Evolutionary conservation across 2,329 filamentous ascomycete genomes (phyloP).

Genomic region (Madurella mycetomatis): DNA sequence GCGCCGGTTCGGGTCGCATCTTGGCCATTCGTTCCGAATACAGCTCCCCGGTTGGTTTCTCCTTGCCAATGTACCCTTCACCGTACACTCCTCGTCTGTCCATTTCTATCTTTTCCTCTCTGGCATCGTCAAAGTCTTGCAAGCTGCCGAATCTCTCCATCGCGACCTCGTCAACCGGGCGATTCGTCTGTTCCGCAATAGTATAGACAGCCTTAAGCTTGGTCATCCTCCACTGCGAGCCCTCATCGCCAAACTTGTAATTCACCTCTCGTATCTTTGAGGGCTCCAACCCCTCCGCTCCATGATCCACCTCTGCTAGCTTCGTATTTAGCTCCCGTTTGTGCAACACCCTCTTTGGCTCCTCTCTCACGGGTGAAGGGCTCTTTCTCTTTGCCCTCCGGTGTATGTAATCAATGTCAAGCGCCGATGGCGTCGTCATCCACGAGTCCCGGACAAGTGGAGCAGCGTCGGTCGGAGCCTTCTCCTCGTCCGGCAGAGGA

Average conservation of each 20-base stretch:
- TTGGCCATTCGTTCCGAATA: constrained; percentile 70
- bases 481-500: constrained; percentile 49
- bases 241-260: constrained; percentile 85
- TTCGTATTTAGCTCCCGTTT: constrained; percentile 72
- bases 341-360: constrained; percentile 69
- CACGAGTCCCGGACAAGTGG: constrained; percentile 72
- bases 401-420: constrained; percentile 81
- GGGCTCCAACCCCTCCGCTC: constrained; percentile 51
- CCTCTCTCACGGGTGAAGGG: constrained; percentile 50
- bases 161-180: constrained; percentile 76
- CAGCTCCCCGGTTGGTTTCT: constrained; percentile 83
- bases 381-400: constrained; percentile 53
- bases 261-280: constrained; percentile 59
- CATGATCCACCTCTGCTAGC: constrained; percentile 55
- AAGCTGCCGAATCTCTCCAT: constrained; percentile 76
- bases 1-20: constrained; percentile 35
- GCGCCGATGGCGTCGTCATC: constrained; percentile 84
- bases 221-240: constrained; percentile 94
- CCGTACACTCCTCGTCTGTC: constrained; percentile 81
- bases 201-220: constrained; percentile 84
- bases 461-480: constrained; percentile 30
- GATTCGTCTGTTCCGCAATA: constrained; percentile 67
- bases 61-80: constrained; percentile 74
- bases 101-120: constrained; percentile 88
- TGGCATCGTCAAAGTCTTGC: constrained; percentile 82